A percentile compares a stretch with the other conserved stretches of the same genome.
Evolutionary conservation across 2,329 filamentous ascomycete genomes (phyloP).

Genomic region (Peltaster fructicola): DNA sequence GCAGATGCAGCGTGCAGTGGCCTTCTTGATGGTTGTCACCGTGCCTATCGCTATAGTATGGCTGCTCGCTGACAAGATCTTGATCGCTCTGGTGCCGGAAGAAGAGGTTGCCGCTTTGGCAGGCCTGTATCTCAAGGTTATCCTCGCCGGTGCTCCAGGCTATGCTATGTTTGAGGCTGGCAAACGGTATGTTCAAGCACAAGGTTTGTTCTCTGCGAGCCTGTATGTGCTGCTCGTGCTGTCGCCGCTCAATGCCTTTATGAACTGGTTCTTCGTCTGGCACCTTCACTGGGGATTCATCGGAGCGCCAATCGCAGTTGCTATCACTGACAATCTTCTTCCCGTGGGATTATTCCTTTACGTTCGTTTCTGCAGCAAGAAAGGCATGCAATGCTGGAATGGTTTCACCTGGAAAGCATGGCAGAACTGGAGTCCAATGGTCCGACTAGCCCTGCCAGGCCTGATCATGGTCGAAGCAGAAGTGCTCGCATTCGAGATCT

Average conservation of each 20-base stretch:
- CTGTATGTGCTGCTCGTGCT: conserved; percentile 68
- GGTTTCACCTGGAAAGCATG: conserved; percentile 52
- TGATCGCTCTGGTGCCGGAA: conserved; percentile 50
- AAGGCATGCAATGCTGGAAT: conserved; percentile 57
- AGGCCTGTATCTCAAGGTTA: conserved; percentile 52
- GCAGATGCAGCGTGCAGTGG: conserved; percentile 63
- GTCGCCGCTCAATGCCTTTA: conserved; percentile 58
- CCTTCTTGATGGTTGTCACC: conserved; percentile 52
- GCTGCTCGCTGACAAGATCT: conserved; percentile 46
- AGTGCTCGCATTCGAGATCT: conserved; percentile 76
- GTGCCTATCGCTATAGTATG: conserved; percentile 58
- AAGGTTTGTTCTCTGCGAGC: conserved; percentile 66
- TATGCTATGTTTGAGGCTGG: conserved; percentile 59
- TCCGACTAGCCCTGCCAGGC: conserved; percentile 68
- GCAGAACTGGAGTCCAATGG: conserved; percentile 64
- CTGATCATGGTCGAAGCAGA: conserved; percentile 89
- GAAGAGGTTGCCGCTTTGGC: conserved; percentile 50
- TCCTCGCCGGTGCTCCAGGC: conserved; percentile 52
- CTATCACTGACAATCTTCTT: conserved; percentile 55
- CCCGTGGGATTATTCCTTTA: conserved; percentile 54
- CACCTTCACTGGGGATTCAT: conserved; percentile 47
- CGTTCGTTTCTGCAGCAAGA: conserved; percentile 43
- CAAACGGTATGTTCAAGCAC: conserved; percentile 75
- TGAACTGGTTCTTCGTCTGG: conserved; percentile 72
- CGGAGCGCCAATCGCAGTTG: conserved; percentile 61